Evolutionary conservation across 75 land plant genomes (phyloP).

Genomic region (Chamaecyparis obtusa): DNA sequence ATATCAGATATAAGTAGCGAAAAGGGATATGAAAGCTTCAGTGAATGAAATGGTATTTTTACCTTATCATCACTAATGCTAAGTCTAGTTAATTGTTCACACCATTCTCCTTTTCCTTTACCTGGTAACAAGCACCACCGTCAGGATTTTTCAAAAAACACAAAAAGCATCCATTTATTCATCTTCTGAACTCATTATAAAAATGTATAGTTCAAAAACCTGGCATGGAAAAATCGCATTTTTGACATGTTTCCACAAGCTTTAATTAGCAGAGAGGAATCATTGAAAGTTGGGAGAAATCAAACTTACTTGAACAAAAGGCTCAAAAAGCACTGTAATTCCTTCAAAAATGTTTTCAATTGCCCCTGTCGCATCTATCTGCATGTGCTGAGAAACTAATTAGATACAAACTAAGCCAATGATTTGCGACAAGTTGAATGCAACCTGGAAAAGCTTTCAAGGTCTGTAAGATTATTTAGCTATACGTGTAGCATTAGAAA

Average conservation of each 20-base stretch:
- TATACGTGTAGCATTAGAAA: background rate
- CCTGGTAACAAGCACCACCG: background rate
- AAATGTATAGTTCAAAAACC: background rate
- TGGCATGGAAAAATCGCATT: background rate
- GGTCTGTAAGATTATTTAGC: background rate
- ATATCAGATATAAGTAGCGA: background rate
- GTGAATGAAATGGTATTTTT: background rate
- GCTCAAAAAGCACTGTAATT: constrained; percentile 39
- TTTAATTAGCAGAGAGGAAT: background rate
- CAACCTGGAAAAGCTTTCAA: background rate
- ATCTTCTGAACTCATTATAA: background rate
- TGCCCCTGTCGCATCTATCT: constrained; percentile 67
- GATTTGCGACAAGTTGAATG: background rate
- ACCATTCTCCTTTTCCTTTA: background rate
- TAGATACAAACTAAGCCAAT: background rate
- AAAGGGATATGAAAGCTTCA: background rate
- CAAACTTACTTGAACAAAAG: background rate
- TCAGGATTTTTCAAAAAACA: background rate
- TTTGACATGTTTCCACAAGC: background rate
- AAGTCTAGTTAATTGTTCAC: background rate
- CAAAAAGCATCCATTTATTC: background rate
- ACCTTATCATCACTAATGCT: background rate
- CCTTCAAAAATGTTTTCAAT: constrained; percentile 56
- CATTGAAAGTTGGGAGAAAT: background rate
- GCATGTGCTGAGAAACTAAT: background rate